Percentiles rank a stretch among this genome's conserved stretches.
phyloP scores from a whole-genome alignment of 1,284 basidiomycete species.

The Coriolopsis trogii region DNA sequence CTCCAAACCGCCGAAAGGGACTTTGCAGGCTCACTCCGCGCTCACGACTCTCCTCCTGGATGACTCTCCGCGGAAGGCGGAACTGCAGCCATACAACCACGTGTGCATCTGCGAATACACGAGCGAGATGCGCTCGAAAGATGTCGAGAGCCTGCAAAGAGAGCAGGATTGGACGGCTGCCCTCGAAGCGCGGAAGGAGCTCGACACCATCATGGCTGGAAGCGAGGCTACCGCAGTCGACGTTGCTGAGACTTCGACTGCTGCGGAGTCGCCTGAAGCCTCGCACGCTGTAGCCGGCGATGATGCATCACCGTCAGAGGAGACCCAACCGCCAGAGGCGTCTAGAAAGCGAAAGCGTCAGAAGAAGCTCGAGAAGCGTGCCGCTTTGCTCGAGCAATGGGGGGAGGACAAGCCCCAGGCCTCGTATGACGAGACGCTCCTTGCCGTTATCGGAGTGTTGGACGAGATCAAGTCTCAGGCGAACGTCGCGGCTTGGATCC shows the following conservation, averaged over 20 bases:
- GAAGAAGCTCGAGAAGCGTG: conserved; percentile 25
- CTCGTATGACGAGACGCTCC: conserved; percentile 58
- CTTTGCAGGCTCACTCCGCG: conserved; percentile 51
- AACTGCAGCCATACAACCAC: conserved; percentile 81
- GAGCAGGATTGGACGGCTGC: conserved; percentile 25
- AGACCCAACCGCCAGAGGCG: not conserved
- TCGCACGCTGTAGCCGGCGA: too few species aligned
- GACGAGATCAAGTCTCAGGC: conserved; percentile 58
- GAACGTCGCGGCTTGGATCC: conserved; percentile 73
- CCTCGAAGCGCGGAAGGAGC: conserved; percentile 12
- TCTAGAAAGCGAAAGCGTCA: conserved; percentile 30
- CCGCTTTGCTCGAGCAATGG: conserved; percentile 14
- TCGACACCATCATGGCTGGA: conserved; percentile 7
- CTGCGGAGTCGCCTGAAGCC: too few species aligned
- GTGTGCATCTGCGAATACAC: conserved; percentile 74
- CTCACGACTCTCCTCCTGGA: conserved; percentile 79
- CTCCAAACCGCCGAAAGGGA: not conserved
- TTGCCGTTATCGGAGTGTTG: conserved; percentile 76
- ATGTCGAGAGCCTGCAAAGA: conserved; percentile 40
- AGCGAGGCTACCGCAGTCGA: conserved; percentile 1
- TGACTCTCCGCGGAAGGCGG: conserved; percentile 79
- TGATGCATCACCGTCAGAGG: too few species aligned
- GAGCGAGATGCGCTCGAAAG: conserved; percentile 44
- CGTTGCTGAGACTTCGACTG: too few species aligned
- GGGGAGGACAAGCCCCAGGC: conserved; percentile 20